phyloP scores from a whole-genome alignment of 2,329 filamentous ascomycete genomes.

The Epichloe sibirici region DNA sequence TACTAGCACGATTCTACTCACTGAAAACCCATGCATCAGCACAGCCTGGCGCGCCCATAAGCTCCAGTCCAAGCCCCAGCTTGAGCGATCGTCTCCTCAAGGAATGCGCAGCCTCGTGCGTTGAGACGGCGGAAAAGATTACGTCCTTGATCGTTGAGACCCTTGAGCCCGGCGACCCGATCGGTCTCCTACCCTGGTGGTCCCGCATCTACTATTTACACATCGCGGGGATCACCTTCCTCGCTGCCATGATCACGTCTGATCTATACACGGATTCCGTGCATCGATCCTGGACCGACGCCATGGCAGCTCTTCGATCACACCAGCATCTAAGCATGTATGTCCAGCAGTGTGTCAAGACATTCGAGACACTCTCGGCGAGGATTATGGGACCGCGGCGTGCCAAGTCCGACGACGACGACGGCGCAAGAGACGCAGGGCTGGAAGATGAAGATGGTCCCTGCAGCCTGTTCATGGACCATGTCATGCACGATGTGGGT shows the following conservation, averaged over 20 bases:
- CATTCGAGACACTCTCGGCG: slow-evolving; percentile 5
- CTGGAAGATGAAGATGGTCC: neutral
- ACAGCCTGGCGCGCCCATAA: neutral
- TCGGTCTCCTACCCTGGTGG: slow-evolving; percentile 9
- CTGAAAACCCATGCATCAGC: neutral
- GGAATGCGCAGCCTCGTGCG: neutral
- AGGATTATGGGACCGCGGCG: neutral
- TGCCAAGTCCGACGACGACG: neutral
- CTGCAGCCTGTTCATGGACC: neutral
- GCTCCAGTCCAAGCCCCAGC: neutral
- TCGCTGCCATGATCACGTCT: slow-evolving; percentile 12
- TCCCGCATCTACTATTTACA: slow-evolving; percentile 11
- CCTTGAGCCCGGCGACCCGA: neutral
- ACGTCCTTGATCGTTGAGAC: neutral
- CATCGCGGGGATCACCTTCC: slow-evolving; percentile 8
- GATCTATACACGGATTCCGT: slow-evolving; percentile 16
- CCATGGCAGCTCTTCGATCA: slow-evolving; percentile 11
- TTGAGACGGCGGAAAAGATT: neutral
- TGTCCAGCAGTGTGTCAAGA: slow-evolving; percentile 9
- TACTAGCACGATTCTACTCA: neutral
- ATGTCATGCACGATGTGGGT: neutral
- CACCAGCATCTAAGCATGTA: slow-evolving; percentile 13
- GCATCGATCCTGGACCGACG: slow-evolving; percentile 13
- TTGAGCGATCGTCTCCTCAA: neutral
- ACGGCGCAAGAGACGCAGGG: neutral